These are phyloP conservation scores for Rosa chinensis DNA, from an alignment of 306 rosid genomes.

Conservation along the genomic window DNA sequence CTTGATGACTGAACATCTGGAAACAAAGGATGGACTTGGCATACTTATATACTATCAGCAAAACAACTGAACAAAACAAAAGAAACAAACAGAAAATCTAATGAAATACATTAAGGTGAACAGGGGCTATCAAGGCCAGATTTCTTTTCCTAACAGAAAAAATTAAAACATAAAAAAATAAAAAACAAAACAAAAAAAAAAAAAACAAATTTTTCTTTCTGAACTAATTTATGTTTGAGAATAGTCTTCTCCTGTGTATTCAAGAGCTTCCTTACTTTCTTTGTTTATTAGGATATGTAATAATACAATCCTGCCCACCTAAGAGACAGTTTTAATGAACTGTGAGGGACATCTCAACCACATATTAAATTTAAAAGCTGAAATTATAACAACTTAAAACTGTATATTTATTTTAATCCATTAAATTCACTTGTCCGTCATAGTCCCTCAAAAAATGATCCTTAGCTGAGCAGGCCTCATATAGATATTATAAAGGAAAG, in stretches of 20 bases:
- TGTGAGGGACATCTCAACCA: too few relatives aligned
- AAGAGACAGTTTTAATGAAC: too few relatives aligned
- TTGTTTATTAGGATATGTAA: background rate
- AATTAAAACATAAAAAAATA: too few relatives aligned
- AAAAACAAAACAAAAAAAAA: too few relatives aligned
- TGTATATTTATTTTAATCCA: too few relatives aligned
- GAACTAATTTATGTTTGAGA: background rate
- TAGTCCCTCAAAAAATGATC: too few relatives aligned
- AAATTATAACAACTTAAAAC: too few relatives aligned
- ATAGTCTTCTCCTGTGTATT: background rate
- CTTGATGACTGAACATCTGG: too few relatives aligned
- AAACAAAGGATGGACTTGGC: background rate
- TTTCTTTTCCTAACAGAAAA: background rate
- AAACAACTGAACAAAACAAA: background rate
- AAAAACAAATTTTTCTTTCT: background rate
- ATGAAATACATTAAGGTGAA: background rate
- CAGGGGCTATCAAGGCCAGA: background rate
- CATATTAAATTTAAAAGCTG: too few relatives aligned
- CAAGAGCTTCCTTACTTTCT: background rate
- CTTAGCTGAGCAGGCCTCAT: too few relatives aligned
- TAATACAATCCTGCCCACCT: too few relatives aligned
- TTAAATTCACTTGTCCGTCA: too few relatives aligned
- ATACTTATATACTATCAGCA: background rate
- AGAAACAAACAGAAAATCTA: background rate
- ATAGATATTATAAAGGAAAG: constrained; percentile 3